Percentiles rank a stretch among this genome's conserved stretches.
These are phyloP conservation scores for Phtheirospermum japonicum DNA, from an alignment of 257 asterid genomes.

Conservation along the genomic window DNA sequence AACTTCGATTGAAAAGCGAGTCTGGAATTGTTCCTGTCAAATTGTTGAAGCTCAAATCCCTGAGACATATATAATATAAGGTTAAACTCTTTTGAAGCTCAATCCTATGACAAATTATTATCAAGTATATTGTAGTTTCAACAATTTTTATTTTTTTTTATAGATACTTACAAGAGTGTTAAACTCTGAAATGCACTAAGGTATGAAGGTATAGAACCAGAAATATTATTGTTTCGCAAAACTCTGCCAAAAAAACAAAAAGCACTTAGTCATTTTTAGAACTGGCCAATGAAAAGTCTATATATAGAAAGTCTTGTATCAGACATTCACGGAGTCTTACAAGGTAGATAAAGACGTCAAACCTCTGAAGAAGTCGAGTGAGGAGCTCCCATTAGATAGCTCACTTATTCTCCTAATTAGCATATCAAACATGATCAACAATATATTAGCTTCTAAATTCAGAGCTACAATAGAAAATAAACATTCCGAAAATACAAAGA, in stretches of 20 bases:
- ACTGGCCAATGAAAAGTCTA: not conserved
- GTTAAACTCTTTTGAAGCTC: too few relatives aligned
- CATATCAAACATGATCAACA: constrained; percentile 9
- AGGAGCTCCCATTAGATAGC: constrained; percentile 63
- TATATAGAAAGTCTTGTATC: constrained; percentile 66
- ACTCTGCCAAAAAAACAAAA: constrained; percentile 42
- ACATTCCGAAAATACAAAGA: too few relatives aligned
- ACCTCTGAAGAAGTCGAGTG: constrained; percentile 53
- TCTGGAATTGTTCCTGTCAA: constrained; percentile 59
- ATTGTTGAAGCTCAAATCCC: constrained; percentile 93
- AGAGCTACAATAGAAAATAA: not conserved
- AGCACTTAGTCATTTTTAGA: not conserved
- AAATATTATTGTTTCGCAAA: constrained; percentile 70
- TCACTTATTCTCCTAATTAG: constrained; percentile 79
- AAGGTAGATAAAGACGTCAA: constrained; percentile 50
- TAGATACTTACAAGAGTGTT: constrained; percentile 52
- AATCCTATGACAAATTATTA: too few relatives aligned
- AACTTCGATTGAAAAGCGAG: constrained; percentile 48
- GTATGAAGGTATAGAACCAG: constrained; percentile 65
- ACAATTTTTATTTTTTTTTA: too few relatives aligned
- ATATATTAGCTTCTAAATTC: too few relatives aligned
- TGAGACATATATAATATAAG: too few relatives aligned
- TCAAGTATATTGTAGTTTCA: too few relatives aligned
- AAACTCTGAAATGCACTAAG: constrained; percentile 49
- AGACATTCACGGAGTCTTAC: too few relatives aligned